phyloP scores from a whole-genome alignment of 768 basidiomycete genomes.

The Boletellus ananiceps region DNA sequence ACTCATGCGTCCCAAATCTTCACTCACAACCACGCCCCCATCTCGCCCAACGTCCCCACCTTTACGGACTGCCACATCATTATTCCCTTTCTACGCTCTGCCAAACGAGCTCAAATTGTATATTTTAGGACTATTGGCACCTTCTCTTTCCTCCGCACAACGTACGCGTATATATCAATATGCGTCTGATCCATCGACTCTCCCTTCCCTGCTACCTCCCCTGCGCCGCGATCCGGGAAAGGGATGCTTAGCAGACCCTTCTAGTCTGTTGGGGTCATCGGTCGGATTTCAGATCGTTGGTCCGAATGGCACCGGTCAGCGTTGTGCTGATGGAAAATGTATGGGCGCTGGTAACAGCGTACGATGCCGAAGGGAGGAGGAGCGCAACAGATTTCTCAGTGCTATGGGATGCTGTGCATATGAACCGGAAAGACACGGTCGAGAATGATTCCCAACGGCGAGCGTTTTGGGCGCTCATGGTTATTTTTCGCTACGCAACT shows the following conservation, averaged over 20 bases:
- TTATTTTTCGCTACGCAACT: neutral
- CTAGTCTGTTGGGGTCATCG: constrained; percentile 14
- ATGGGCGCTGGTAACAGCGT: constrained; percentile 37
- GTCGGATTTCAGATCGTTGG: constrained; percentile 6
- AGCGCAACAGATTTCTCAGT: constrained; percentile 41
- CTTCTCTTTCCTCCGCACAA: constrained; percentile 53
- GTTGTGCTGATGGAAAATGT: constrained; percentile 37
- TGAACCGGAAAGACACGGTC: constrained; percentile 30
- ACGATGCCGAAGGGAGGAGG: constrained; percentile 39
- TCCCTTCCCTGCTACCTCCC: constrained; percentile 40
- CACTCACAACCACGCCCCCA: constrained; percentile 9
- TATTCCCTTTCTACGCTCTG: constrained; percentile 39
- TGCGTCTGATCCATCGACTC: constrained; percentile 45
- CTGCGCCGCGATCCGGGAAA: constrained; percentile 22
- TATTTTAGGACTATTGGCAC: constrained; percentile 53
- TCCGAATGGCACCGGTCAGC: constrained; percentile 13
- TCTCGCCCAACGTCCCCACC: constrained; percentile 14
- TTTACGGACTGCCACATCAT: constrained; percentile 13
- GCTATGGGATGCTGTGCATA: constrained; percentile 44
- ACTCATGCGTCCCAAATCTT: constrained; percentile 33
- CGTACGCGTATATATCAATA: constrained; percentile 51
- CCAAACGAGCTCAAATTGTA: constrained; percentile 57
- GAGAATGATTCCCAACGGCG: neutral
- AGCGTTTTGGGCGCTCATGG: neutral
- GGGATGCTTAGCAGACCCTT: constrained; percentile 18